These are phyloP conservation scores for Thermothelomyces thermophilus DNA, from an alignment of 2,329 filamentous ascomycete genomes.

Conservation along the genomic window DNA sequence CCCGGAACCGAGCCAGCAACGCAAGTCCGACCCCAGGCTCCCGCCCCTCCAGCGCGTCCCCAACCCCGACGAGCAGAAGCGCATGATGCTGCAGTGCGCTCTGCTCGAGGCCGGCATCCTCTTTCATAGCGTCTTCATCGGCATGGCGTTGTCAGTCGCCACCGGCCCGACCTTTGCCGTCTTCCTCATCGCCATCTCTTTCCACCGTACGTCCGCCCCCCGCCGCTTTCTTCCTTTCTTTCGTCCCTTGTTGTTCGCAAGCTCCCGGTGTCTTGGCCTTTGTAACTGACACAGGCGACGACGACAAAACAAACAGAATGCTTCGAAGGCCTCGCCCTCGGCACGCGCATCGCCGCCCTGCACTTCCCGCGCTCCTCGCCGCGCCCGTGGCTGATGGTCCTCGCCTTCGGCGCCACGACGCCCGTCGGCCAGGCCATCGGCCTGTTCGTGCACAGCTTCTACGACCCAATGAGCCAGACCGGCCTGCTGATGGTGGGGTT, in stretches of 20 bases:
- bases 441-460: constrained; percentile 67
- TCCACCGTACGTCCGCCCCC: constrained; percentile 49
- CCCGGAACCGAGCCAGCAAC: constrained; percentile 25
- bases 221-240: not conserved
- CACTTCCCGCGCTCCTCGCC: constrained; percentile 67
- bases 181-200: constrained; percentile 72
- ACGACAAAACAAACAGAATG: constrained; percentile 56
- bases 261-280: too few species aligned
- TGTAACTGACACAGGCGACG: too few species aligned
- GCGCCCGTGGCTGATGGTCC: constrained; percentile 77
- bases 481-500: constrained; percentile 77
- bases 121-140: constrained; percentile 81
- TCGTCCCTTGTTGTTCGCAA: too few species aligned
- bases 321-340: constrained; percentile 81
- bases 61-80: constrained; percentile 53
- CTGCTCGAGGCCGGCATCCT: constrained; percentile 77
- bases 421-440: constrained; percentile 81
- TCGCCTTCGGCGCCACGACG: constrained; percentile 70
- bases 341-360: constrained; percentile 76
- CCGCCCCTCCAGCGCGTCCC: constrained; percentile 20
- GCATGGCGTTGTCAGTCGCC: constrained; percentile 77
- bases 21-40: constrained; percentile 10
- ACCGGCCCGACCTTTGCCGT: constrained; percentile 74
- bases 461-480: constrained; percentile 69
- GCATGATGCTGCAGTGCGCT: constrained; percentile 68